Base-by-base conservation (phyloP, 176 grass and related monocot species). In the Guadua angustifolia region DNA sequence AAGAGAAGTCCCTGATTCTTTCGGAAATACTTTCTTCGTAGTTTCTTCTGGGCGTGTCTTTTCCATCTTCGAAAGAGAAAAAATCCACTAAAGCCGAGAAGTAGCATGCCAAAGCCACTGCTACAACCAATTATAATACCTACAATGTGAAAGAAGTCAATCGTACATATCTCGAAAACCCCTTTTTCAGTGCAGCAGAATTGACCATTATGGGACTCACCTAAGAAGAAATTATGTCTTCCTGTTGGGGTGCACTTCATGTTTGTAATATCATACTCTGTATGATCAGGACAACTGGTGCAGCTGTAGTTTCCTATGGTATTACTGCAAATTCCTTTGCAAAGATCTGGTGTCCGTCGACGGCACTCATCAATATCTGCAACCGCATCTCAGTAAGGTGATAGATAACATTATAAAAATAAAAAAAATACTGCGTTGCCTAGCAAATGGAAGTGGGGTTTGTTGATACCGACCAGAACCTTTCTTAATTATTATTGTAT, bases 321-420 rank as follows among this genome's bases (percentile, higher is more conserved):
- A 18, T 84, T 84, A 6, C n/a, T 33, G 71, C 82, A 84, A 35
- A 39, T 21, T 39, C 63, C 70, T 51, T 13, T 47, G 12, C 53
- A 52, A 15, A 26, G 5, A 4, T 6, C 16, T 12, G 67, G 19
- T 59, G 5, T 42, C 5, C 0, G 19, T 6, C 19, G n/a, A n/a
- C n/a, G 4, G 50, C 80, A 83, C 33, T 83, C 80, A 1, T 83
- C 6, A 32, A 83, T 46, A 83, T 83, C 80, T 83, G 80, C 11
- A 83, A 66, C 6, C 11, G 11, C 10, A 47, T 47, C 45, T 13
- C 45, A 47, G 45, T 47, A 47, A 47, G 45, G 0, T 47, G 3
- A 36, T 4, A 36, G 11, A 13, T 13, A 47, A 47, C 11, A 47
- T 47, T 3, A 13, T 47, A 4, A 12, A n/a, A n/a, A n/a, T n/a